Conservation (phyloP, 2,329 filamentous ascomycete genomes). For the Neopestalotiopsis sp. region DNA sequence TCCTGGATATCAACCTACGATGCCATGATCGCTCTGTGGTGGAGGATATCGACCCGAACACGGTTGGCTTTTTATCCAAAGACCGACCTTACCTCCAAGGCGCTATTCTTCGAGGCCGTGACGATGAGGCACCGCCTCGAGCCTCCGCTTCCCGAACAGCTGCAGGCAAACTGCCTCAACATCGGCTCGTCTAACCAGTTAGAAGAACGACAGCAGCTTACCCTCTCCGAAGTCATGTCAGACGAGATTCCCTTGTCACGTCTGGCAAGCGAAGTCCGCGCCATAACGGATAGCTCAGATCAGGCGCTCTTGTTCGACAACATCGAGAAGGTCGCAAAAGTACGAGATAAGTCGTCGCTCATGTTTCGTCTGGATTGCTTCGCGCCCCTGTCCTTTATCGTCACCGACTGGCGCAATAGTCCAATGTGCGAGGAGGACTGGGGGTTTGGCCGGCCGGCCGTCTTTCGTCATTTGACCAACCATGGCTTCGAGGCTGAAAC, state of each 20-base stretch:
- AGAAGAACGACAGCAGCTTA: background rate
- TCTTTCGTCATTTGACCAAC: background rate
- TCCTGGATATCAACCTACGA: slow-evolving; percentile 14
- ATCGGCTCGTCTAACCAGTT: background rate
- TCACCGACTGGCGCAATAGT: slow-evolving; percentile 1
- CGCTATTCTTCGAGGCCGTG: slow-evolving; percentile 2
- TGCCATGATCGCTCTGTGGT: slow-evolving; percentile 3
- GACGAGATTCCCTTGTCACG: background rate
- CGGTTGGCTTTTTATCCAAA: slow-evolving; percentile 1
- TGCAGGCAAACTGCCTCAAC: background rate
- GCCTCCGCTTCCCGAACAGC: background rate
- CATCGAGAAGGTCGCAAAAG: background rate
- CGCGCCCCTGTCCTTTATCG: background rate
- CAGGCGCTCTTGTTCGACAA: background rate
- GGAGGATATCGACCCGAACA: background rate
- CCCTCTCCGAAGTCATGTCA: background rate
- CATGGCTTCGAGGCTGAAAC: slow-evolving; percentile 1
- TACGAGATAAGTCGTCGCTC: slow-evolving; percentile 5
- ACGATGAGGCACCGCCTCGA: slow-evolving; percentile 1
- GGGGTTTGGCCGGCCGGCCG: background rate
- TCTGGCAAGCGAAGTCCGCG: background rate
- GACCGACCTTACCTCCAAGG: background rate
- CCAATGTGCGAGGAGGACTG: slow-evolving; percentile 5
- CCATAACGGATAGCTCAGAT: background rate
- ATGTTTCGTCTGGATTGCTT: background rate